phyloP scores from a whole-genome alignment of 768 basidiomycete genomes.

The Boletus rubropictus region DNA sequence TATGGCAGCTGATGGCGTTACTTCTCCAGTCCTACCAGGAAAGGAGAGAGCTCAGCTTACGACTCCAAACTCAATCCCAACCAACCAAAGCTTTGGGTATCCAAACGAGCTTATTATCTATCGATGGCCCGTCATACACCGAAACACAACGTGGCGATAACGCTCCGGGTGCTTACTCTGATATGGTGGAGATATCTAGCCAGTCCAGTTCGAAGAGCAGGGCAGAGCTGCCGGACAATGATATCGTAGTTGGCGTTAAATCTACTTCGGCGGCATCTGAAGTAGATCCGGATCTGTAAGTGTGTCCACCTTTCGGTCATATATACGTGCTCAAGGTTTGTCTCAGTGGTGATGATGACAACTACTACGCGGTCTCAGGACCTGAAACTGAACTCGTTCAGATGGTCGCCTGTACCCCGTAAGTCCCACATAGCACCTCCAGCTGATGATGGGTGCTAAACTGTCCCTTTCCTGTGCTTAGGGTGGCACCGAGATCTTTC shows the following conservation, averaged over 20 bases:
- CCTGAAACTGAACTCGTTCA: neutral
- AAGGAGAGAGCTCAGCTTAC: slow-evolving; percentile 9
- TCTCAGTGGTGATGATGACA: neutral
- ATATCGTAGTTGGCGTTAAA: neutral
- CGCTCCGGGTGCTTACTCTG: neutral
- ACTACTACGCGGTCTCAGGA: neutral
- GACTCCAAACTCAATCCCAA: neutral
- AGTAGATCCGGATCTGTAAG: slow-evolving; percentile 9
- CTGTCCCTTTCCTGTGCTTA: neutral
- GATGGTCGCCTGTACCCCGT: slow-evolving; percentile 16
- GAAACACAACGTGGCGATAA: neutral
- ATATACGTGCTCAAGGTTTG: neutral
- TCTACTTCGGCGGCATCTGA: neutral
- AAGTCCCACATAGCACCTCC: neutral
- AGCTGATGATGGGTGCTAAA: neutral
- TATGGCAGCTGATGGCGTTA: slow-evolving; percentile 17
- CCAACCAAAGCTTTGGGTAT: slow-evolving; percentile 14
- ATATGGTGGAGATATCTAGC: neutral
- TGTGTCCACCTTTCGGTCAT: neutral
- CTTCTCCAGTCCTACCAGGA: slow-evolving; percentile 25
- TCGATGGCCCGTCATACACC: neutral
- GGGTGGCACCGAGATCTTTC: slow-evolving; percentile 10
- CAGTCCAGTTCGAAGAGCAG: neutral
- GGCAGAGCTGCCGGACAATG: neutral
- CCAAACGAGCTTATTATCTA: slow-evolving; percentile 17